Conservation (phyloP, 2,329 filamentous ascomycete species). For the Calonectria henricotiae region DNA sequence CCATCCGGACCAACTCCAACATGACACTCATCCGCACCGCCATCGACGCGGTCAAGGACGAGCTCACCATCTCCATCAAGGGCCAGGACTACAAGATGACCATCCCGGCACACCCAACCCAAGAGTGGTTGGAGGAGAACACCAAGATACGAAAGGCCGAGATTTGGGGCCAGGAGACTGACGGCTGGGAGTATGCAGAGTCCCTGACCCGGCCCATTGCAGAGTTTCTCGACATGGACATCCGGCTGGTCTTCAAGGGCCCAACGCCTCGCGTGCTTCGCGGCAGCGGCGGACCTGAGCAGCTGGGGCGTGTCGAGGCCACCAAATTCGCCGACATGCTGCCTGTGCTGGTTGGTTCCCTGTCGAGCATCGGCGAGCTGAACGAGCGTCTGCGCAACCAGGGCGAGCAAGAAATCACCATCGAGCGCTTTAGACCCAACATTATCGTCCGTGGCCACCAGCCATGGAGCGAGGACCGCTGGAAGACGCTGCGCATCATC, state of each 20-base stretch:
- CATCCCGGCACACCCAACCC: conserved; percentile 71
- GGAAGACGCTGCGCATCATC: conserved; percentile 72
- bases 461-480: conserved; percentile 76
- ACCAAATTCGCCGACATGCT: conserved; percentile 75
- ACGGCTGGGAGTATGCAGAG: conserved; percentile 70
- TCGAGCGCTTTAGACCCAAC: conserved; percentile 77
- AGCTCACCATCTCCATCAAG: conserved; percentile 67
- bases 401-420: conserved; percentile 66
- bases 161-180: conserved; percentile 74
- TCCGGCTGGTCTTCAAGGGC: conserved; percentile 75
- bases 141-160: conserved; percentile 66
- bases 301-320: conserved; percentile 69
- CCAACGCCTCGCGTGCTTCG: conserved; percentile 69
- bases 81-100: conserved; percentile 59
- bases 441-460: conserved; percentile 71
- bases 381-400: conserved; percentile 66
- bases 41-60: conserved; percentile 57
- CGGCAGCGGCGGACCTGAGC: conserved; percentile 70
- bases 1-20: conserved; percentile 73
- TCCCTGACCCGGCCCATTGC: conserved; percentile 70
- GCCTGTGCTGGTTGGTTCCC: conserved; percentile 70
- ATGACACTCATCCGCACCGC: conserved; percentile 72
- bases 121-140: conserved; percentile 69
- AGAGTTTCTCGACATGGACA: conserved; percentile 70
- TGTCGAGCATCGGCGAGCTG: conserved; percentile 72